A percentile compares a stretch with the other conserved stretches of the same genome.
phyloP scores from a whole-genome alignment of 139 green algal species.

The Chlamydomonas eustigma region DNA sequence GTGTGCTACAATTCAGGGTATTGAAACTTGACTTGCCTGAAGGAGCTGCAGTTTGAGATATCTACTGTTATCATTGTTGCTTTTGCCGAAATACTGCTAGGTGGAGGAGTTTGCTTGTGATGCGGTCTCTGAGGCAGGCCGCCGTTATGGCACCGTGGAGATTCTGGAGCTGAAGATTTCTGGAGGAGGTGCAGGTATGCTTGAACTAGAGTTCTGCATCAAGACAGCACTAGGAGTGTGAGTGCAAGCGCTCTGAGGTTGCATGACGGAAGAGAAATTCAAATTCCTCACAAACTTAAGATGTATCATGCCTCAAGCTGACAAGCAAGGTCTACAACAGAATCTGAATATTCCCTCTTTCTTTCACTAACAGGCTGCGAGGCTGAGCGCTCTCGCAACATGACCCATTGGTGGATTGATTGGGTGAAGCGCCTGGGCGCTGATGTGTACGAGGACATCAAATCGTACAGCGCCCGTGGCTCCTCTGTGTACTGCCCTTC shows the following conservation, averaged over 20 bases:
- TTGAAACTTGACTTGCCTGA: too few species aligned
- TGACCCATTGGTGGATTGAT: slow-evolving; percentile 20
- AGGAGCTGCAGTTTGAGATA: too few species aligned
- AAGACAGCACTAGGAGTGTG: neutral
- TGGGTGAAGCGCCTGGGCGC: slow-evolving; percentile 17
- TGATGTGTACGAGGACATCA: slow-evolving; percentile 10
- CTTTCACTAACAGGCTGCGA: neutral
- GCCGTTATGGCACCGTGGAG: neutral
- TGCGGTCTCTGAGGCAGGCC: neutral
- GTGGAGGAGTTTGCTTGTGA: slow-evolving; percentile 18
- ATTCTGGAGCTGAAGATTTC: slow-evolving; percentile 19
- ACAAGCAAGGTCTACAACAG: too few species aligned
- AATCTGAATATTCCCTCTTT: neutral
- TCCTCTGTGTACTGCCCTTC: neutral
- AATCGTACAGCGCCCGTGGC: neutral
- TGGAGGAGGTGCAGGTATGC: slow-evolving; percentile 1
- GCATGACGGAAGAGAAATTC: too few species aligned
- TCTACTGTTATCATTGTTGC: too few species aligned
- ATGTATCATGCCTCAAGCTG: too few species aligned
- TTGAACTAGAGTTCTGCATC: neutral
- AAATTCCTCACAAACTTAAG: too few species aligned
- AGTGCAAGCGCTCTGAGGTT: too few species aligned
- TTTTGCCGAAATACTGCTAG: too few species aligned
- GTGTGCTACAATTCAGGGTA: too few species aligned
- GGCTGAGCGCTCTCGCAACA: slow-evolving; percentile 13